Conservation (phyloP, 306 rosid genomes). For the Fagus crenata region DNA sequence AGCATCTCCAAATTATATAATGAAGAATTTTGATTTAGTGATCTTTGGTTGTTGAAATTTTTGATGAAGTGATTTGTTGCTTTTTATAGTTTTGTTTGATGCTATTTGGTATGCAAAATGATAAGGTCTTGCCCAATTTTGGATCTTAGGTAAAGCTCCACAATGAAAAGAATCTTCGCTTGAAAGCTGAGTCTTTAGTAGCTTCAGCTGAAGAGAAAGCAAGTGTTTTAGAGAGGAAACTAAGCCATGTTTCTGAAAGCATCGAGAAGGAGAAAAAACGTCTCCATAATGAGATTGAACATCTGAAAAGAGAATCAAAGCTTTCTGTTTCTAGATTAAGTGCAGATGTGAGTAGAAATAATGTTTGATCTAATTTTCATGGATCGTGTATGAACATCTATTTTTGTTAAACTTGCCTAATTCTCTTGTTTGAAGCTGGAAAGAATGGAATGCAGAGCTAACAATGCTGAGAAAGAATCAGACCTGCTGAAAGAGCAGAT, state of each 20-base stretch:
- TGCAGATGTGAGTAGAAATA: constrained; percentile 56
- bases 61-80: neutral
- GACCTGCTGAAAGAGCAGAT: constrained; percentile 67
- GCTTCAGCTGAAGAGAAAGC: constrained; percentile 72
- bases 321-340: constrained; percentile 65
- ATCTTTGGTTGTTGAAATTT: neutral
- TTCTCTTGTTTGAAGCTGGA: constrained; percentile 59
- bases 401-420: constrained; percentile 23
- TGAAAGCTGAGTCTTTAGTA: constrained; percentile 64
- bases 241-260: constrained; percentile 58
- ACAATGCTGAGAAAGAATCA: constrained; percentile 71
- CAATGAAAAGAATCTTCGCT: constrained; percentile 63
- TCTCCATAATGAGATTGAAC: constrained; percentile 56
- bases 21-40: neutral
- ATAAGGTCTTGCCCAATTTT: neutral
- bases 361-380: constrained; percentile 18
- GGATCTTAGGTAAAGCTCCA: constrained; percentile 67
- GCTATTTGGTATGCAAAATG: neutral
- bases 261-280: constrained; percentile 59
- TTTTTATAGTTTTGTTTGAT: neutral
- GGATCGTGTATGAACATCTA: neutral
- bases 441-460: constrained; percentile 74
- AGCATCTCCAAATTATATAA: neutral
- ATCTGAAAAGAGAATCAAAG: constrained; percentile 63
- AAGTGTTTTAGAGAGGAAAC: constrained; percentile 53